Percentiles rank a stretch among this genome's conserved stretches.
These are phyloP conservation scores for Cutaneotrichosporon spelunceum DNA, from an alignment of 1,284 basidiomycete species.

Conservation along the genomic window DNA sequence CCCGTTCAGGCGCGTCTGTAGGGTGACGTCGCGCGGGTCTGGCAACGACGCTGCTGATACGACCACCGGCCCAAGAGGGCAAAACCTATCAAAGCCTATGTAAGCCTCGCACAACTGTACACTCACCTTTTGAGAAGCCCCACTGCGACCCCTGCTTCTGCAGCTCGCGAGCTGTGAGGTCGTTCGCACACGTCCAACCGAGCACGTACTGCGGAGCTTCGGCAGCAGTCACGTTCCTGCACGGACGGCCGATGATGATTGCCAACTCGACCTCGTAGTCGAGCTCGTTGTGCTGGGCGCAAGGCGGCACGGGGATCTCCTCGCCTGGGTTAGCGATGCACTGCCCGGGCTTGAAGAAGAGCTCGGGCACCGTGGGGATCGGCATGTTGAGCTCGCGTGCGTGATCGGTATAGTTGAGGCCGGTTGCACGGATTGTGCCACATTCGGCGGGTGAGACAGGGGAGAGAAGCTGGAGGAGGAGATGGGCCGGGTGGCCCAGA, in stretches of 20 bases:
- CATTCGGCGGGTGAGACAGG: slow-evolving; percentile 36
- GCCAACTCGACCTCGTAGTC: slow-evolving; percentile 88
- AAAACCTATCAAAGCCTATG: slow-evolving; percentile 49
- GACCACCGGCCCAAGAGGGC: slow-evolving; percentile 69
- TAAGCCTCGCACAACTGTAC: slow-evolving; percentile 51
- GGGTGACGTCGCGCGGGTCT: slow-evolving; percentile 65
- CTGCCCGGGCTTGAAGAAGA: slow-evolving; percentile 75
- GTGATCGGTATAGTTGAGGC: slow-evolving; percentile 38
- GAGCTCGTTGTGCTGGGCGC: slow-evolving; percentile 65
- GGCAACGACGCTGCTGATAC: slow-evolving; percentile 64
- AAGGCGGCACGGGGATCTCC: slow-evolving; percentile 64
- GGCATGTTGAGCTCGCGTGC: slow-evolving; percentile 26
- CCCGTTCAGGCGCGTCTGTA: slow-evolving; percentile 69
- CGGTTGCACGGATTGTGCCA: slow-evolving; percentile 38
- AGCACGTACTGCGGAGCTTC: slow-evolving; percentile 78
- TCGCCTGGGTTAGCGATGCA: slow-evolving; percentile 69
- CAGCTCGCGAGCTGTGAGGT: slow-evolving; percentile 76
- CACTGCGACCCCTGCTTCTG: slow-evolving; percentile 66
- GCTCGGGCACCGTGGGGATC: slow-evolving; percentile 60
- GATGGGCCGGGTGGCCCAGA: background rate
- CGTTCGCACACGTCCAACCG: slow-evolving; percentile 74
- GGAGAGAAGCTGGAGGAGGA: slow-evolving; percentile 29
- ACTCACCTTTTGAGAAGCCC: slow-evolving; percentile 73
- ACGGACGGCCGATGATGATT: slow-evolving; percentile 75
- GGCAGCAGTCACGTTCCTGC: slow-evolving; percentile 69